These are phyloP conservation scores for Entomortierella lignicola DNA, from an alignment of 192 early-diverging fungal genomes.

Conservation along the genomic window DNA sequence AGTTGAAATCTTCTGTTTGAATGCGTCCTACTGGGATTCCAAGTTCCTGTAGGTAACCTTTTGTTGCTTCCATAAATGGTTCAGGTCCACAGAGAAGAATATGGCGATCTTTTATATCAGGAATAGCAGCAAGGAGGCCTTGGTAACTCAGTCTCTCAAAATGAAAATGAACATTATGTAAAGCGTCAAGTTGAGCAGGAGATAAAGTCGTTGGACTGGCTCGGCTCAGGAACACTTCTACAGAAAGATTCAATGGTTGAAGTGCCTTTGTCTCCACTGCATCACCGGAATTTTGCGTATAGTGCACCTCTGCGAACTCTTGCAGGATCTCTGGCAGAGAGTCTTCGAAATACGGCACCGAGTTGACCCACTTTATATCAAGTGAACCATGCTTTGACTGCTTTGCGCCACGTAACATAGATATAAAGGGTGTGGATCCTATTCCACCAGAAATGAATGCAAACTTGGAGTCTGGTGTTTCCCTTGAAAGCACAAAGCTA, in stretches of 20 bases:
- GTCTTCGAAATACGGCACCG: conserved; percentile 12
- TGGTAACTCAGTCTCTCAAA: conserved; percentile 4
- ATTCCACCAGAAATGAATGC: conserved; percentile 43
- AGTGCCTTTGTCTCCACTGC: neutral
- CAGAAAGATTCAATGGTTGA: neutral
- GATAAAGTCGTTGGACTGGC: neutral
- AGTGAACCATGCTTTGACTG: neutral
- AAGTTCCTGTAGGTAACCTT: conserved; percentile 2
- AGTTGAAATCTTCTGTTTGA: conserved; percentile 33
- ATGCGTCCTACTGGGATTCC: conserved; percentile 6
- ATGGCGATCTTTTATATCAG: conserved; percentile 19
- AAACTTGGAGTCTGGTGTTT: neutral
- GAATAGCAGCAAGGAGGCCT: neutral
- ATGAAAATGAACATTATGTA: neutral
- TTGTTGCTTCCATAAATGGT: conserved; percentile 39
- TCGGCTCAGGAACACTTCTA: conserved; percentile 24
- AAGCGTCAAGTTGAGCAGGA: neutral
- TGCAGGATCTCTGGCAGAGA: conserved; percentile 13
- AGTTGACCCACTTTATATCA: conserved; percentile 32
- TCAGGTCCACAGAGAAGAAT: conserved; percentile 40
- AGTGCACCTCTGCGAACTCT: neutral
- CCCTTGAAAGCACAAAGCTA: conserved; percentile 16
- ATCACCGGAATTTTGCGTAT: neutral
- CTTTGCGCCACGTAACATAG: conserved; percentile 35
- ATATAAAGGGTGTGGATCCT: conserved; percentile 41